Evolutionary conservation across 495 filamentous ascomycete genomes (phyloP).

Genomic region (Aspergillus sclerotiicarbonarius): DNA sequence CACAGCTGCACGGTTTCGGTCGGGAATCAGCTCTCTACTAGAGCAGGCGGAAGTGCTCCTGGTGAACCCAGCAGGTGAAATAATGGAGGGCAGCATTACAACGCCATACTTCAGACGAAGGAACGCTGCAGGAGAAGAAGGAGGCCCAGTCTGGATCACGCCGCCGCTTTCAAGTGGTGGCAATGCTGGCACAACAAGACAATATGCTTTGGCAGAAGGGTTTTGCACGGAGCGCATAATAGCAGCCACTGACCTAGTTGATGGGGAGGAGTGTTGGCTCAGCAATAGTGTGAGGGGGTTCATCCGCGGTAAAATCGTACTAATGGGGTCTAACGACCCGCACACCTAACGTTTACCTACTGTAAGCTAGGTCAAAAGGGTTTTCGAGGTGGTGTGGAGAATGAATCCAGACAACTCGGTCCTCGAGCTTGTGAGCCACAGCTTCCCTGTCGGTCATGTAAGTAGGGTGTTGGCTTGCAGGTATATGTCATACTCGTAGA

Average conservation of each 20-base stretch:
- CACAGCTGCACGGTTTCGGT: conserved; percentile 56
- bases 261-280: conserved; percentile 78
- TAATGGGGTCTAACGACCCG: conserved; percentile 25
- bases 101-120: conserved; percentile 74
- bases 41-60: conserved; percentile 71
- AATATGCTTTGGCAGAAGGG: conserved; percentile 69
- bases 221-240: conserved; percentile 64
- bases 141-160: conserved; percentile 32
- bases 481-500: not conserved
- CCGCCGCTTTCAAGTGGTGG: conserved; percentile 62
- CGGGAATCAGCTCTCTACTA: conserved; percentile 47
- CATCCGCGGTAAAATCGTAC: conserved; percentile 42
- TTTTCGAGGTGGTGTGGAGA: not conserved
- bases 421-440: not conserved
- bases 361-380: not conserved
- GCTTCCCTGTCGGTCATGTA: not conserved
- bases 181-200: conserved; percentile 75
- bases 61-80: conserved; percentile 59
- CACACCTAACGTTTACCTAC: conserved; percentile 12
- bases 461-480: not conserved
- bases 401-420: not conserved
- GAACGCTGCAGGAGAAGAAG: not conserved
- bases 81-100: conserved; percentile 86
- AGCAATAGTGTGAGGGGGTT: conserved; percentile 87
- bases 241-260: conserved; percentile 50